Percentiles rank a stretch among this genome's conserved stretches.
phyloP scores from a whole-genome alignment of 2,329 filamentous ascomycete genomes.

The Cordyceps militaris region DNA sequence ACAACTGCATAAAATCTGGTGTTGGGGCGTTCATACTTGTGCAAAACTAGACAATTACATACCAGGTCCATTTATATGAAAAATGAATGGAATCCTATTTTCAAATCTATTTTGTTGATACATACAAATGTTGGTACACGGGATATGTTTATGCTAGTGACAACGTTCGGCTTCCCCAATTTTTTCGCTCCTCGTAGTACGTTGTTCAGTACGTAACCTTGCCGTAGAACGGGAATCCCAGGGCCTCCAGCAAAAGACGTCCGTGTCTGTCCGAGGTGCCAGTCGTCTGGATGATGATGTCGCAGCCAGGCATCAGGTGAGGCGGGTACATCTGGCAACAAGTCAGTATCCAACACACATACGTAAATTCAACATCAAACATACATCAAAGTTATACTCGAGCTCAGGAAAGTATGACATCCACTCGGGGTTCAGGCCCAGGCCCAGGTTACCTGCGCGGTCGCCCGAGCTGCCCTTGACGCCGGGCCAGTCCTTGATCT shows the following conservation, averaged over 20 bases:
- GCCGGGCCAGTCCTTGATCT: conserved; percentile 93
- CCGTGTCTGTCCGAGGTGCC: conserved; percentile 82
- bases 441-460: conserved; percentile 76
- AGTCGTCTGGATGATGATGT: conserved; percentile 77
- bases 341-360: conserved; percentile 12
- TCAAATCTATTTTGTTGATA: conserved; percentile 5
- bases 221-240: conserved; percentile 65
- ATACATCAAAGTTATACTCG: conserved; percentile 88
- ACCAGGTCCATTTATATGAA: not conserved
- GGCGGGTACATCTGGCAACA: conserved; percentile 48
- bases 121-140: conserved; percentile 15
- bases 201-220: conserved; percentile 45
- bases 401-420: conserved; percentile 88
- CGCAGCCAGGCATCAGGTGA: conserved; percentile 75
- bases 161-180: conserved; percentile 9
- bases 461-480: conserved; percentile 63
- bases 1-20: conserved; percentile 28
- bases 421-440: conserved; percentile 69
- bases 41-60: not conserved
- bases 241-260: conserved; percentile 53
- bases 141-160: conserved; percentile 13
- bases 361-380: conserved; percentile 27
- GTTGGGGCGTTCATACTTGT: conserved; percentile 23
- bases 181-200: not conserved
- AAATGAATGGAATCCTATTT: not conserved